Base-by-base conservation (phyloP, 2,329 filamentous ascomycete species). In the Colletotrichum camelliae region DNA sequence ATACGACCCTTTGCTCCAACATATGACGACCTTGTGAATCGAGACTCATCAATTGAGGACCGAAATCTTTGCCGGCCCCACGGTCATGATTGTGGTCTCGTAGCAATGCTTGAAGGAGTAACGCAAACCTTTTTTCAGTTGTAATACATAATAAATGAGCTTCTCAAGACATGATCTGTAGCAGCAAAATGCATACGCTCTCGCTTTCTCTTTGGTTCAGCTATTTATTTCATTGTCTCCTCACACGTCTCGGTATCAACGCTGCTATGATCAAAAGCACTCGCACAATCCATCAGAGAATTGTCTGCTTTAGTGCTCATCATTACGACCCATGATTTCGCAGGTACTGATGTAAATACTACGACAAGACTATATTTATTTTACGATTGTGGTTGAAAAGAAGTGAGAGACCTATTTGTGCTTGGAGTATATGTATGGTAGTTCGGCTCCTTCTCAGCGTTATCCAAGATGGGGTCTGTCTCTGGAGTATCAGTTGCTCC, bases 241-340 rank as follows among this genome's bases (percentile, higher is more conserved):
- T 3, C 2, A 1, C 7, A 39, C 16, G 16, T 15, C 37, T 39
- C 37, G 1, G 1, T 7, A 39, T 39, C 7, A 39, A 1, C 37
- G 5, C 16, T 39, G 16, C 7, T 0, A 1, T 1, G 4, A 43
- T 10, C 1, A 43, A 16, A n/a, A 10, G 4, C 2, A n/a, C 16
- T 3, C 39, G 8, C 8, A n/a, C 4, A 43, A 43, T 43, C 10
- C 4, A 43, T n/a, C 4, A 10, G 4, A 4, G 4, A 8, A 4
- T 43, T 2, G 0, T 1, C 39, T 43, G 8, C 18, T n/a, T 10
- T 5, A 43, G 16, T 39, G 7, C 18, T 43, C 4, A 6, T 18
- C 2, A 6, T 43, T n/a, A 2, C 10, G 5, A 43, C 10, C 18
- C 18, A 43, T 43, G 8, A n/a, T 8, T 43, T 43, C 18, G 39